Evolutionary conservation across 352 stramenopile genomes (phyloP), one percentile per base, ranked within the genome.

Genomic region (Phytophthora brassicae): DNA sequence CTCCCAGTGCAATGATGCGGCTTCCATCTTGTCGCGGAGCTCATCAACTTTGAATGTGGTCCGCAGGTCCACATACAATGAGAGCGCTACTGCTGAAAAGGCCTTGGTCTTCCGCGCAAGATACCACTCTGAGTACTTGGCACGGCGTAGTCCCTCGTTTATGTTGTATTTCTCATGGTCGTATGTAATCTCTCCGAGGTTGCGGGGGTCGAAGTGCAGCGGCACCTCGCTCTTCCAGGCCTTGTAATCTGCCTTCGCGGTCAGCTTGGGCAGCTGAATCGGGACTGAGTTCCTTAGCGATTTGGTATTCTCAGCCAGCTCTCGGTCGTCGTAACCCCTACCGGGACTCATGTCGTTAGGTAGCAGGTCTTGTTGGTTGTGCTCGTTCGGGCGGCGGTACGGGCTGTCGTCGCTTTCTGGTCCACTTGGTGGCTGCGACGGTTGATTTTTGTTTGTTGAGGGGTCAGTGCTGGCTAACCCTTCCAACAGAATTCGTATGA

Each of bases 151-250:
- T 17, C 48, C 48, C 2, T 24, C 11, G n/a, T 11, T 33, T 5
- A 29, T 16, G 13, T 45, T 33, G 19, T 55, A 55, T 3, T 20
- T 17, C 17, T 55, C 48, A 16, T 12, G 7, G 2, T 33, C 48
- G 19, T 45, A 55, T 1, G 31, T 55, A 23, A 55, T 55, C 1
- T 28, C 48, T 7, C 35, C 31, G n/a, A 55, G 48, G 20, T 13
- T 35, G 48, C 22, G 35, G 2, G 48, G 6, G 5, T 41, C 12
- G 33, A 38, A 55, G 17, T 42, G 29, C 31, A 55, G 35, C 12
- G 31, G 9, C 31, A 55, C 29, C 31, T 55, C 48, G 20, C 31
- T 55, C 48, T 45, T 55, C 48, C 48, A 55, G n/a, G 7, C 20
- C 8, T 35, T 45, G 19, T 46, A 55, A 4, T 55, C 29, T 1